phyloP scores from a whole-genome alignment of 139 green algal species.

The Micractinium conductrix region DNA sequence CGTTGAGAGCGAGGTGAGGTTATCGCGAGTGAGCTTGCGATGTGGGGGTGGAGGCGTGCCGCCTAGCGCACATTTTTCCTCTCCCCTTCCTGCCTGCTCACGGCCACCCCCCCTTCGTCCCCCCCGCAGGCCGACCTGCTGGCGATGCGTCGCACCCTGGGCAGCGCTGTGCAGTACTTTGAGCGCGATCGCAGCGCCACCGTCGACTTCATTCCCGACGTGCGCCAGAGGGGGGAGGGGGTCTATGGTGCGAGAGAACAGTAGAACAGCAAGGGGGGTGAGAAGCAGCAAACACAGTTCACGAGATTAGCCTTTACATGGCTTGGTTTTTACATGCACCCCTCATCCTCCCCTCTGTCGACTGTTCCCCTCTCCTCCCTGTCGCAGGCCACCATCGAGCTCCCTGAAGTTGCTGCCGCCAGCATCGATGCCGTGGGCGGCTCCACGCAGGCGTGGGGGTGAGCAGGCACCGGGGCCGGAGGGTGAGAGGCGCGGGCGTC shows the following conservation, averaged over 20 bases:
- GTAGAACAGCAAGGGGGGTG: no score
- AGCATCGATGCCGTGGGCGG: neutral
- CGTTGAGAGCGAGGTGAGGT: conserved; percentile 40
- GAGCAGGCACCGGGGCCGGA: neutral
- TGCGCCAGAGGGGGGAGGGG: neutral
- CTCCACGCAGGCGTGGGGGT: neutral
- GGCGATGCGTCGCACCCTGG: conserved; percentile 48
- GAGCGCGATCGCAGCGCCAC: conserved; percentile 52
- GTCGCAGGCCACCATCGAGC: no score
- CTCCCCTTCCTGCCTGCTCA: neutral
- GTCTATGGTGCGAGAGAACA: neutral
- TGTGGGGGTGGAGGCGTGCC: neutral
- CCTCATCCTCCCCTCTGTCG: neutral
- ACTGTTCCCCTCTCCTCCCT: neutral
- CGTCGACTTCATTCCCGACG: neutral
- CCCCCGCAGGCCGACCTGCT: conserved; percentile 51
- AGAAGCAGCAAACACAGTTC: neutral
- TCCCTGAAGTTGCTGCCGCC: neutral
- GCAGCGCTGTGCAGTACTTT: conserved; percentile 52
- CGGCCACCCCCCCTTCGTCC: neutral
- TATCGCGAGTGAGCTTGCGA: no score
- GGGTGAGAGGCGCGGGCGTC: neutral
- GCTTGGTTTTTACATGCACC: no score
- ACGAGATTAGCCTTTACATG: neutral
- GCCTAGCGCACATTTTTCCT: neutral